Base-by-base conservation (phyloP, 345 rosid species). In the Leavenworthia alabamica region DNA sequence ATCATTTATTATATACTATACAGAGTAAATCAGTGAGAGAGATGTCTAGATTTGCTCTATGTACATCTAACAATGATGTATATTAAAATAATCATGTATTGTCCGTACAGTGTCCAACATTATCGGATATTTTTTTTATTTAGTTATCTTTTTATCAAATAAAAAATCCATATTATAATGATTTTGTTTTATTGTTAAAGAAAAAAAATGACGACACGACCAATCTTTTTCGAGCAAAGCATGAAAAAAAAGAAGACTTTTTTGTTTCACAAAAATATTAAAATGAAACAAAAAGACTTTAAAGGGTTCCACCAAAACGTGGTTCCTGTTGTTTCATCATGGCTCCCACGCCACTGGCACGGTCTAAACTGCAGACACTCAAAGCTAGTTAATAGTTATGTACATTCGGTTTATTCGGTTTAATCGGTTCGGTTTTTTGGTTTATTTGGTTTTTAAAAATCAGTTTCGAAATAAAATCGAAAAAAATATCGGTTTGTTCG, bases 31-130 rank as follows among this genome's bases (percentile, higher is more conserved):
- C 0, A 58, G 24, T 4, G 14, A 27, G 31, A 65, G 48, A 66
- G 51, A 51, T 51, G 44, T 39, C 49, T 61, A 53, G 68, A 69
- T 69, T 61, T 68, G 50, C n/a, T 36, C 41, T 36, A 36, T 48
- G 41, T 52, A 68, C 36, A 46, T 62, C 40, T 46, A 55, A 61
- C 63, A 53, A 62, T 19, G 56, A 46, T 68, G 3, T 53, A 54
- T 12, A 62, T 56, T 2, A 48, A 66, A 33, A 56, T 24, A 29
- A 16, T 31, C 27, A 52, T 58, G 56, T 64, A 42, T 69, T 67
- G 70, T 77, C 80, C 88, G 83, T 83, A 83, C 83, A 68, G 54
- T 71, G 47, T 16, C 50, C 16, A 41, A 61, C 46, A 56, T 40
- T 56, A 70, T 63, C 64, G 40, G 40, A 39, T 55, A 28, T 36